Evolutionary conservation across 148 eudicot species (phyloP), one percentile per base, ranked within the genome.

Genomic region (Rhododendron kiyosumense): DNA sequence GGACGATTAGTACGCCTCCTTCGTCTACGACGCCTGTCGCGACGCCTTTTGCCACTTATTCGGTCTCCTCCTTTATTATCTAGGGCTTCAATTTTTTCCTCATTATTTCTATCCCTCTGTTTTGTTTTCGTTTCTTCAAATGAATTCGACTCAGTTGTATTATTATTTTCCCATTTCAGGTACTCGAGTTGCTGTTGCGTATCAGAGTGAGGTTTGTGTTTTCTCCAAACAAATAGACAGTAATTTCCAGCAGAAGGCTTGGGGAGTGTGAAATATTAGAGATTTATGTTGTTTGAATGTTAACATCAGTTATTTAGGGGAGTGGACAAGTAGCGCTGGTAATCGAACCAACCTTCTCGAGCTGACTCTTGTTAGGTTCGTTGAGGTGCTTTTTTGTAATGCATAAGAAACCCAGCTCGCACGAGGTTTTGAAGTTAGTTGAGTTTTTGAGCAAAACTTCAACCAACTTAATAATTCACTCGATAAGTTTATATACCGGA

Each of bases 1-100:
- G 83, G 99, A 97, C 84, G 98, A 97, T 54, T 94, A 95, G 86
- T 97, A 95, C 86, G 96, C 99, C 81, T 93, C 98, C 86, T 97
- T 93, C 83, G 92, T 97, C 78, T 93, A 95, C 82, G 98, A 97
- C 52, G 99, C 98, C 38, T 97, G 95, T 81, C 99, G 98, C 24
- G 98, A 97, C 81, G 98, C 99, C 85, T 93, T 97, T 80, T 98
- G 99, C 84, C 99, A 97, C 76, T 94, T 95, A 83, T 95, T 97
- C 63, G 99, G 99, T 97, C 81, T 81, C 30, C 41, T 5, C 14
- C 45, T 20, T 1, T 22, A 20, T 7, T 32, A 57, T 38, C n/a
- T 85, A 26, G 26, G 43, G 67, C 15, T 45, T 46, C 12, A 10
- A 26, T 24, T 3, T 65, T 79, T 38, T 15, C 48, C 61, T 54